These are phyloP conservation scores for Trametes versicolor DNA, from an alignment of 1,284 basidiomycete species.

Conservation along the genomic window DNA sequence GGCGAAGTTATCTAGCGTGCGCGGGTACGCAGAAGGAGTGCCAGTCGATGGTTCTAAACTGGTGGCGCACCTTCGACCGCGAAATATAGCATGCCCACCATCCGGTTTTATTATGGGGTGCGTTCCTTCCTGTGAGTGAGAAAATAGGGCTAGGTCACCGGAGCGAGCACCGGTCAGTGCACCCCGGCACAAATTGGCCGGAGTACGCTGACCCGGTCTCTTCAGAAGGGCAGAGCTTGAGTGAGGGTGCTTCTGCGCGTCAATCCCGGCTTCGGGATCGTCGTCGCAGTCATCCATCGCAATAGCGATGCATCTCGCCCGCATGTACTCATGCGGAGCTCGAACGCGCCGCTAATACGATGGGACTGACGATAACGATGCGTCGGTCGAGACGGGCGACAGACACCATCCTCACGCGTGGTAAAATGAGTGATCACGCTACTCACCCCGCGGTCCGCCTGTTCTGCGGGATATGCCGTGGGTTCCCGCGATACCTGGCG, in stretches of 20 bases:
- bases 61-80: neutral
- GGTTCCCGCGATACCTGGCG: too few species aligned
- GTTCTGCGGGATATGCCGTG: too few species aligned
- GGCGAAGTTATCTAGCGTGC: too few species aligned
- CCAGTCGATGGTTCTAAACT: neutral
- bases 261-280: conserved; percentile 44
- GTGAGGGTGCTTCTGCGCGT: conserved; percentile 24
- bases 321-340: conserved; percentile 42
- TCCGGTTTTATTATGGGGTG: neutral
- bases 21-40: neutral
- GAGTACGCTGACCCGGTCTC: neutral
- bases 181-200: neutral
- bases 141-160: neutral
- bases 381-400: conserved; percentile 34
- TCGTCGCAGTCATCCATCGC: conserved; percentile 81
- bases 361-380: conserved; percentile 54
- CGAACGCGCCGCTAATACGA: conserved; percentile 46
- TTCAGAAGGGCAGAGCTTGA: neutral
- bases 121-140: neutral
- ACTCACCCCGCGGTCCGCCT: too few species aligned
- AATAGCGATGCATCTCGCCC: conserved; percentile 54
- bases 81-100: neutral
- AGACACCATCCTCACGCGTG: conserved; percentile 14
- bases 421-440: neutral
- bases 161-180: neutral